Evolutionary conservation across 2,329 filamentous ascomycete genomes (phyloP), one percentile per base, ranked within the genome.

Genomic region (Taxawa tesnikishii): DNA sequence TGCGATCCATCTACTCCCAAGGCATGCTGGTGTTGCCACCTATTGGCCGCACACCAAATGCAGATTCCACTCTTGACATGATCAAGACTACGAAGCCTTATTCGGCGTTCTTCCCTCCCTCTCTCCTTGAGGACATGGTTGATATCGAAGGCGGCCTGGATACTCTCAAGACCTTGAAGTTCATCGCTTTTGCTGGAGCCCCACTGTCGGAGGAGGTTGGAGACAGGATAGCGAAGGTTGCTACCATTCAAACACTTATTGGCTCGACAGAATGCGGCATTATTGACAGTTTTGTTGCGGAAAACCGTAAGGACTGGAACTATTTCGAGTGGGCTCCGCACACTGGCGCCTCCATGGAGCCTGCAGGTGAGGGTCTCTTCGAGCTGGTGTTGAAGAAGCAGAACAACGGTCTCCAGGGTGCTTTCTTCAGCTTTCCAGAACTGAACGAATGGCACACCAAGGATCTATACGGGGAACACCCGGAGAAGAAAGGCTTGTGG

Each of bases 381-480:
- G 58, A 62, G 37, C 48, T 56, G 25, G 53, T 51, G 34, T 43
- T 60, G 10, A 40, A 49, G 33, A 45, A 54, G 6, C 34, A 47
- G 18, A 41, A 56, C 12, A 34, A 38, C 14, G 33, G 27, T 29
- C 42, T 43, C 2, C 46, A 55, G 41, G 45, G 44, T 10, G 38
- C 43, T 23, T 48, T 48, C 38, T 31, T 29, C 32, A 53, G 44
- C 4, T 56, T 56, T 31, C 51, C 52, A 2, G 43, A 53, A 14
- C 15, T 45, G 7, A 26, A 46, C 2, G 46, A 48, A 25, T 51
- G 45, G 26, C 42, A 42, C 1, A 48, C 43, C 10, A 48, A 47
- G 8, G 49, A 53, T 30, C 29, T 53, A 5, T 53, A 46, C 34
- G 37, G 35, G 10, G 31, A 36, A 12, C 49, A 53, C 36, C 46